Base-by-base conservation (phyloP, 1,139 yeast species). In the Scheffersomyces segobiensis region DNA sequence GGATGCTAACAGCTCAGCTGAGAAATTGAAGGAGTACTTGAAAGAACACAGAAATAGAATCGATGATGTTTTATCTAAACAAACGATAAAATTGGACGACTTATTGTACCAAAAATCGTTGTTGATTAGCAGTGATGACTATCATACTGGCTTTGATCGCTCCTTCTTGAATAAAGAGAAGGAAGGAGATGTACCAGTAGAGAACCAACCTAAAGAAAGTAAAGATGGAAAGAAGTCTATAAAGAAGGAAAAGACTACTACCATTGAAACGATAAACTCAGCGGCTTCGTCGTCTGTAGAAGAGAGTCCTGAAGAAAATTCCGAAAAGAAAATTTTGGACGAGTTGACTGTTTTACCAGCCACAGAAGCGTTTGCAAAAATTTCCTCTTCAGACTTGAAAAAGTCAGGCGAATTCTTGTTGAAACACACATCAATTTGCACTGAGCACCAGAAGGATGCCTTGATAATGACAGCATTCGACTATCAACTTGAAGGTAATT, bases 381-480 rank as follows among this genome's bases (percentile, higher is more conserved):
- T 93, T 46, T 74, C 86, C 3, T 64, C 75, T 5, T 75, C 78
- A 42, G 80, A 88, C 55, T 78, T 85, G 57, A 67, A 75, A 52
- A 74, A 76, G 57, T 80, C 88, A 65, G 82, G 87, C 59, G 75
- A 75, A 55, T 88, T 77, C 70, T 76, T 90, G 65, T 74, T 82
- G 63, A 68, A 75, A 58, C 91, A 93, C 71, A 85, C 91, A 46
- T 79, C 82, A 58, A 90, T 96, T 60, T 86, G 93, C 57, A 85
- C 86, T 3, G 93, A 90, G 64, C 87, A 86, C 60, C 98, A 95
- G 70, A 93, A 93, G 70, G 99, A 96, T 73, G 93, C 97, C 0
- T 83, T 96, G 59, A 80, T 93, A 70, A 93, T 95, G 97, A 87
- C 89, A 26, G 97, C 98, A 0, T 96, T 95, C 71, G 97, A 95